phyloP scores from a whole-genome alignment of 257 asterid species.

The Plectranthus barbatus region DNA sequence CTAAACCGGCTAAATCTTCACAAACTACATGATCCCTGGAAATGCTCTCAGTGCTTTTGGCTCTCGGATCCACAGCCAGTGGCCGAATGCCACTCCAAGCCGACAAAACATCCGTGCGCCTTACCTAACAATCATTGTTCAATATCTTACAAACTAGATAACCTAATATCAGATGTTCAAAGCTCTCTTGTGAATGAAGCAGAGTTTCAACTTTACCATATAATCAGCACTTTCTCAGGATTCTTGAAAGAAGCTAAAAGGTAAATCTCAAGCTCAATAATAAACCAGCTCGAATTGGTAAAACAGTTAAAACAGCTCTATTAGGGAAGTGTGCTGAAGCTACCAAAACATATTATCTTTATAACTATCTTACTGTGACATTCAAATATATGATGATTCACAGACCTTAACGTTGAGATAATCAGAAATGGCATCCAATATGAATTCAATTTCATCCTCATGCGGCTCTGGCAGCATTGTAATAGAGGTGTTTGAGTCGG shows the following conservation, averaged over 20 bases:
- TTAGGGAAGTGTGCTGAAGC: too few species aligned
- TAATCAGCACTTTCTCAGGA: too few species aligned
- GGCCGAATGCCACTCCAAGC: constrained; percentile 99
- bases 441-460: constrained; percentile 90
- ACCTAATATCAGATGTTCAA: not conserved
- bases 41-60: constrained; percentile 82
- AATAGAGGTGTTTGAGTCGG: constrained; percentile 81
- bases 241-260: too few species aligned
- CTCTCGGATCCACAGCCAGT: constrained; percentile 84
- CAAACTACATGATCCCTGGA: constrained; percentile 87
- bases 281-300: too few species aligned
- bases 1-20: constrained; percentile 90
- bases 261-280: too few species aligned
- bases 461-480: constrained; percentile 98
- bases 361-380: too few species aligned
- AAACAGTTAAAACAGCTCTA: too few species aligned
- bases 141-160: constrained; percentile 17
- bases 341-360: too few species aligned
- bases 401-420: constrained; percentile 91
- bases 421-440: constrained; percentile 90
- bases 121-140: constrained; percentile 43
- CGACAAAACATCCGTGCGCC: constrained; percentile 83
- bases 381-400: constrained; percentile 6
- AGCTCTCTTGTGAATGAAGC: too few species aligned
- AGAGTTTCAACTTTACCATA: too few species aligned